These are phyloP conservation scores for Sonneratia alba DNA, from an alignment of 345 rosid species.

Conservation along the genomic window DNA sequence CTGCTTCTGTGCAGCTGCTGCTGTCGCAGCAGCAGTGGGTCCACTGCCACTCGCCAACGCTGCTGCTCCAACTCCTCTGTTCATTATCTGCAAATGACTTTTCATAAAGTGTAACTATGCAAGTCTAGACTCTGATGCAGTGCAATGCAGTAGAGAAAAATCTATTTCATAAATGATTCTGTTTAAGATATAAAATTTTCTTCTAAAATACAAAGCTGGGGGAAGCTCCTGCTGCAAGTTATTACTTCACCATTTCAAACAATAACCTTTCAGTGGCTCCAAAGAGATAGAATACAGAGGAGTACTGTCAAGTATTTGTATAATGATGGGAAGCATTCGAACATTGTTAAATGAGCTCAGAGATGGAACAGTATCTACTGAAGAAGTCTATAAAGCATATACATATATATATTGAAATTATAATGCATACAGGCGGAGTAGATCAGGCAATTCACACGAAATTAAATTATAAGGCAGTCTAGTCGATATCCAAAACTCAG, in stretches of 20 bases:
- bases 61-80: slow-evolving; percentile 42
- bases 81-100: slow-evolving; percentile 31
- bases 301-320: no score
- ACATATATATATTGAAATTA: no score
- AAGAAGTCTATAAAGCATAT: no score
- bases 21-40: slow-evolving; percentile 74
- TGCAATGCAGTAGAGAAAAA: background rate
- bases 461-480: no score
- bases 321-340: no score
- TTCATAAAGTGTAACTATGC: background rate
- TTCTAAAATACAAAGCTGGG: background rate
- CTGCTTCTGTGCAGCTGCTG: slow-evolving; percentile 80
- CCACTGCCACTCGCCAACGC: slow-evolving; percentile 40
- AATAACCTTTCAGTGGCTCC: background rate
- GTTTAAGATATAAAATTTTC: background rate
- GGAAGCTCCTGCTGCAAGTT: background rate
- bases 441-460: no score
- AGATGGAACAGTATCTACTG: no score
- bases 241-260: background rate
- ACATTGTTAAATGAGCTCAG: no score
- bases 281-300: no score
- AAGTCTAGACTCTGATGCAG: background rate
- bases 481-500: no score
- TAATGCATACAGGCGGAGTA: no score
- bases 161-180: background rate